Evolutionary conservation across 2,329 filamentous ascomycete genomes (phyloP).

Genomic region (Emergomyces orientalis): DNA sequence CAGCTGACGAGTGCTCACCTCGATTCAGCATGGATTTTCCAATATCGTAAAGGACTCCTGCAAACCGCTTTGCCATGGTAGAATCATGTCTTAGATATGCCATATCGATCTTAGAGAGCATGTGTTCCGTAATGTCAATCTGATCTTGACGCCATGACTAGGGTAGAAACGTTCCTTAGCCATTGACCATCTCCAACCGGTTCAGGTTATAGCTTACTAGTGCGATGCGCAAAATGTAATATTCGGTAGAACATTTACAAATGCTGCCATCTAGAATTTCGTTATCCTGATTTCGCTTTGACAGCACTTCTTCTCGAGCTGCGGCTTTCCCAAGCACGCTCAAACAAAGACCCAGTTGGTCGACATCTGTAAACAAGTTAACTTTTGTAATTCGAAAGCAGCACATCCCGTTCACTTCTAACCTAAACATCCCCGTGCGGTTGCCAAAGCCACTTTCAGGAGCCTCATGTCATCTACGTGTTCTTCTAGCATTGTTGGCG

Average conservation of each 20-base stretch:
- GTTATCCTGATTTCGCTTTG: conserved; percentile 11
- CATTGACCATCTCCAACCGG: background rate
- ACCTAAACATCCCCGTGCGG: conserved; percentile 55
- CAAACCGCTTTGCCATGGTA: conserved; percentile 49
- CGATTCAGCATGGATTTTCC: conserved; percentile 51
- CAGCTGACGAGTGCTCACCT: conserved; percentile 46
- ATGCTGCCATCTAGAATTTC: conserved; percentile 14
- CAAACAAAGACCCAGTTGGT: conserved; percentile 49
- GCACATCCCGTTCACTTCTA: conserved; percentile 22
- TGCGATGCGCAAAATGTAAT: conserved; percentile 55
- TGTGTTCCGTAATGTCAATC: conserved; percentile 67
- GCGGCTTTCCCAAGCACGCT: conserved; percentile 57
- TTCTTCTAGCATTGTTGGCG: background rate
- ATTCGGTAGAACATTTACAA: conserved; percentile 43
- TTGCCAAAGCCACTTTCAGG: conserved; percentile 58
- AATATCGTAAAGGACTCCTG: conserved; percentile 63
- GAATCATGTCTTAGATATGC: conserved; percentile 36
- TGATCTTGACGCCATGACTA: conserved; percentile 67
- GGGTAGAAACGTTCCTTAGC: background rate
- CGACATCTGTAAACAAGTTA: conserved; percentile 33
- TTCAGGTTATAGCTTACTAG: conserved; percentile 45
- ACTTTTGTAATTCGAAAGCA: conserved; percentile 18
- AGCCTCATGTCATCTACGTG: conserved; percentile 45
- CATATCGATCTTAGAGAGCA: conserved; percentile 55
- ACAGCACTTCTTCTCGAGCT: conserved; percentile 40